Percentiles rank a stretch among this genome's conserved stretches.
Evolutionary conservation across 257 asterid genomes (phyloP).

Genomic region (Gentiana dahurica): DNA sequence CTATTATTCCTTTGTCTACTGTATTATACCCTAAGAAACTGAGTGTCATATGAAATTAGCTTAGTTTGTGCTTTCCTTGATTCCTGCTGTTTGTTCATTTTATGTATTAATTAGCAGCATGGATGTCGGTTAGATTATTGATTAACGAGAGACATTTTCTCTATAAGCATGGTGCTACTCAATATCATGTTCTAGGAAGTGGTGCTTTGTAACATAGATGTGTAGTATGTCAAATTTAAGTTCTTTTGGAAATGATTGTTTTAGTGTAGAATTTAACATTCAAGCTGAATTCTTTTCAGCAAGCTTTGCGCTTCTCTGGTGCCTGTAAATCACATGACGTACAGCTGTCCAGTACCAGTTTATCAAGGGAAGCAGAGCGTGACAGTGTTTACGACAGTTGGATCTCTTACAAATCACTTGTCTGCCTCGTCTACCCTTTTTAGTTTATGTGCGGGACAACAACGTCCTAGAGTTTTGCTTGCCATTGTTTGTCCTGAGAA

Average conservation of each 20-base stretch:
- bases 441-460: conserved; percentile 18
- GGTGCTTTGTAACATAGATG: too few species aligned
- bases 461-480: conserved; percentile 18
- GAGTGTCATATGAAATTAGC: too few species aligned
- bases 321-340: conserved; percentile 17
- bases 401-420: conserved; percentile 21
- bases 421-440: conserved; percentile 18
- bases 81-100: too few species aligned
- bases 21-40: too few species aligned
- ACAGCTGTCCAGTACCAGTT: conserved; percentile 10
- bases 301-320: conserved; percentile 32
- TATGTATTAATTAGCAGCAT: too few species aligned
- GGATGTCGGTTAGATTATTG: too few species aligned
- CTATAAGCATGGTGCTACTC: too few species aligned
- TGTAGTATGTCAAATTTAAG: too few species aligned
- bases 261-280: not conserved
- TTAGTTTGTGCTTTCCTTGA: too few species aligned
- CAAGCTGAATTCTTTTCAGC: conserved; percentile 22
- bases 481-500: conserved; percentile 15
- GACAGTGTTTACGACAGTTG: conserved; percentile 9
- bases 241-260: too few species aligned
- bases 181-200: not conserved
- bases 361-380: conserved; percentile 10
- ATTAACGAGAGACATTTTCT: too few species aligned
- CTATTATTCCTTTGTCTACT: too few species aligned